Evolutionary conservation across 805 yeast genomes (phyloP).

Genomic region (Clavispora santaluciae): DNA sequence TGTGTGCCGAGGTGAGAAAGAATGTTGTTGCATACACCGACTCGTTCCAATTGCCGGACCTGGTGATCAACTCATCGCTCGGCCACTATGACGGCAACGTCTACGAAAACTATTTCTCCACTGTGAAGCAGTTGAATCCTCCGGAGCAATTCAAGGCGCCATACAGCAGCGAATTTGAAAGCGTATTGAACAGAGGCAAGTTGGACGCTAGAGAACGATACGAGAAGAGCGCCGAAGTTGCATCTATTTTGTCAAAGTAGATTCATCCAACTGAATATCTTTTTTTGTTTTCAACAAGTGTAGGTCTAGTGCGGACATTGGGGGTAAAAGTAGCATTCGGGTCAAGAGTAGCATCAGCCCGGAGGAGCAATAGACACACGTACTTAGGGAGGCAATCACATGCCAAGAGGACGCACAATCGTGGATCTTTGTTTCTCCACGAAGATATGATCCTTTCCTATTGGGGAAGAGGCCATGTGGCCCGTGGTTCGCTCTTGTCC

Average conservation of each 20-base stretch:
- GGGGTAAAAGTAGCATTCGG: too few relatives aligned
- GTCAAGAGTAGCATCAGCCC: too few relatives aligned
- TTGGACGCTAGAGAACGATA: constrained; percentile 12
- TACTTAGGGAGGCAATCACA: too few relatives aligned
- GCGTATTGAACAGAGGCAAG: constrained; percentile 12
- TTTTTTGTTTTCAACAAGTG: neutral
- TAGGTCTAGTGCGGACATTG: too few relatives aligned
- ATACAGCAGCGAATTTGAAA: constrained; percentile 17
- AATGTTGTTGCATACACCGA: constrained; percentile 16
- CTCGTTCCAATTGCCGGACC: constrained; percentile 18
- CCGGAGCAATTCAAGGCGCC: constrained; percentile 16
- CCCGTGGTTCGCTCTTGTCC: too few relatives aligned
- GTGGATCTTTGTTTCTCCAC: too few relatives aligned
- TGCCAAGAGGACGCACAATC: too few relatives aligned
- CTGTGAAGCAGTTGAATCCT: constrained; percentile 16
- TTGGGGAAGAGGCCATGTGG: neutral
- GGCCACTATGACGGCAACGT: constrained; percentile 17
- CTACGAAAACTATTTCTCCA: constrained; percentile 18
- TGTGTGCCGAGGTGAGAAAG: constrained; percentile 16
- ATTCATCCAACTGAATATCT: neutral
- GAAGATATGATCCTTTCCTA: too few relatives aligned
- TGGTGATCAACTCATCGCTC: constrained; percentile 15
- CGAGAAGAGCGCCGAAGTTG: constrained; percentile 12
- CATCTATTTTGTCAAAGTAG: constrained; percentile 12
- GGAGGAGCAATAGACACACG: too few relatives aligned